Evolutionary conservation across 225 moss, liverwort and hornwort species (phyloP), one percentile per base, ranked within the genome.

Genomic region (Pseudisothecium myosuroides): DNA sequence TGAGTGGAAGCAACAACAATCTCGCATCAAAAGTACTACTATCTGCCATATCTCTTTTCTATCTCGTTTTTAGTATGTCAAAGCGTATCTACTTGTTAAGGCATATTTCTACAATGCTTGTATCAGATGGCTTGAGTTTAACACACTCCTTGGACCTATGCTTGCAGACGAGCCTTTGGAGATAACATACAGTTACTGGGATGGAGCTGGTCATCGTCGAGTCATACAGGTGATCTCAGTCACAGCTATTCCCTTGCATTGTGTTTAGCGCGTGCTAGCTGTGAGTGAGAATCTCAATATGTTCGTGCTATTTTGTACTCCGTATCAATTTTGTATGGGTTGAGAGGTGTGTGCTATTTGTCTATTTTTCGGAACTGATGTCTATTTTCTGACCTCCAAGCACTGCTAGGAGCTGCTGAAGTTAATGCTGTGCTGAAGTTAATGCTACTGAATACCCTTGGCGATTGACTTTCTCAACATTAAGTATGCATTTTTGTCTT

Each of bases 181-280:
- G 91, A 99, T 99, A 76, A 99, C 98, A 37, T 99, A 99, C 93
- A 99, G 98, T 92, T 99, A 99, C 87, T 99, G 98, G 98, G 98
- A 99, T 96, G 98, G 98, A 90, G 98, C 98, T 90, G 98, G 98
- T 90, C 98, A 99, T 93, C 97, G 98, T 63, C 95, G 98, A 87
- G 98, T 99, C 62, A 95, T 99, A 86, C 98, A 96, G 98, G 98
- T 98, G 83, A 81, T 43, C 36, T 87, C 64, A 64, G 32, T 79
- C 66, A 17, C 83, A 83, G 62, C 22, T 73, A 63, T 85, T 87
- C 92, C 55, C 84, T 63, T 71, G 84, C n/a, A 26, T 75, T 41
- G 52, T 86, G 80, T 83, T 54, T 72, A 66, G 58, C 39, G 14
- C 49, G 5, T 62, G 72, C 52, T 81, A 32, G 23, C 22, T 73